Evolutionary conservation across 2,329 filamentous ascomycete genomes (phyloP).

Genomic region (Zelopaecilomyces penicillatus): DNA sequence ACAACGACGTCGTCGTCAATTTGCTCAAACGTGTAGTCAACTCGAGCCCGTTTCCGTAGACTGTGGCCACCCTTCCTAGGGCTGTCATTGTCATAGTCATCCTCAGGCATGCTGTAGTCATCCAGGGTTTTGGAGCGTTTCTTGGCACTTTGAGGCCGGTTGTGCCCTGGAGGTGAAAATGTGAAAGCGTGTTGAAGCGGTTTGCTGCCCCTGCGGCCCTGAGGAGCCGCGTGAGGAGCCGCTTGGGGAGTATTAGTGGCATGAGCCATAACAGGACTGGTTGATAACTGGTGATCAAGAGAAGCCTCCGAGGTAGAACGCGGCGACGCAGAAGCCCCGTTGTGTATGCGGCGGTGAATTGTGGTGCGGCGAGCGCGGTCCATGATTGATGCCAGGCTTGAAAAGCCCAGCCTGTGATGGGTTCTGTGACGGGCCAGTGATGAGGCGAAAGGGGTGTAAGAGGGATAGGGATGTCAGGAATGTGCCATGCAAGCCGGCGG

Average conservation of each 20-base stretch:
- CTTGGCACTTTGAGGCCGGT: constrained; percentile 24
- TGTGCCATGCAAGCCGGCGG: constrained; percentile 4
- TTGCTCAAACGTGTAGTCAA: constrained; percentile 50
- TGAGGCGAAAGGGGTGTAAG: constrained; percentile 12
- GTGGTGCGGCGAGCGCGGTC: constrained; percentile 29
- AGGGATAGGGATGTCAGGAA: constrained; percentile 8
- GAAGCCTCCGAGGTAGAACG: constrained; percentile 23
- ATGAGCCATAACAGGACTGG: constrained; percentile 25
- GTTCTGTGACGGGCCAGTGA: constrained; percentile 7
- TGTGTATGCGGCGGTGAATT: constrained; percentile 23
- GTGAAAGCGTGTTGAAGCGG: constrained; percentile 27
- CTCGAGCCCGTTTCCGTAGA: constrained; percentile 45
- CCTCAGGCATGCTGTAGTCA: constrained; percentile 23
- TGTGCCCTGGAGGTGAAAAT: constrained; percentile 26
- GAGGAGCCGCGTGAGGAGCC: constrained; percentile 17
- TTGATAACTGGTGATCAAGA: constrained; percentile 22
- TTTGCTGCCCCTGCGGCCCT: constrained; percentile 26
- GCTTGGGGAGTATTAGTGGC: constrained; percentile 15
- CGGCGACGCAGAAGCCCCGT: constrained; percentile 25
- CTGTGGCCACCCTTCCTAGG: constrained; percentile 52
- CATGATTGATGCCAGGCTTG: constrained; percentile 23
- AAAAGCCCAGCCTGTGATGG: constrained; percentile 17
- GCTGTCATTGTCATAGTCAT: constrained; percentile 39
- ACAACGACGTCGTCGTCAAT: constrained; percentile 38
- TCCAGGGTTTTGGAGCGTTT: constrained; percentile 38